These are phyloP conservation scores for Nakazawaea anatomiae DNA, from an alignment of 805 yeast species.

Conservation along the genomic window DNA sequence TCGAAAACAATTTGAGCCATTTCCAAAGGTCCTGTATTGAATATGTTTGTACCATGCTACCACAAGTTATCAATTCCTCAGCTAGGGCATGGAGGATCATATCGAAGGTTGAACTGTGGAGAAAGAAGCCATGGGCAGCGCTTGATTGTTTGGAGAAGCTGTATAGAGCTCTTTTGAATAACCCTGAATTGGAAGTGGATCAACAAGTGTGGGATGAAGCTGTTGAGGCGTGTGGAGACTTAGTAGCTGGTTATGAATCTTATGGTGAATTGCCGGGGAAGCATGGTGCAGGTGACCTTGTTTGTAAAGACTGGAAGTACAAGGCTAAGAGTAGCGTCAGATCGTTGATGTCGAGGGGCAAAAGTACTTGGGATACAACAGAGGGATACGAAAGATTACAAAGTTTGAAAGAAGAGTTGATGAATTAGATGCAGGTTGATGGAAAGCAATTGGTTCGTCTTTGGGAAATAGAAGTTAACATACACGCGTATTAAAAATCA, in stretches of 20 bases:
- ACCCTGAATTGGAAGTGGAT: constrained; percentile 56
- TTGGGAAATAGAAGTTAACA: no score
- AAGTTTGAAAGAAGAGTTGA: constrained; percentile 42
- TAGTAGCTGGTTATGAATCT: constrained; percentile 81
- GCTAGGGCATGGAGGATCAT: constrained; percentile 76
- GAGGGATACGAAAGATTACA: constrained; percentile 68
- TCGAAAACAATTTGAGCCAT: constrained; percentile 36
- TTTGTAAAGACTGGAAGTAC: constrained; percentile 89
- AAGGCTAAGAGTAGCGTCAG: constrained; percentile 71
- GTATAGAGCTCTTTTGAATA: constrained; percentile 61
- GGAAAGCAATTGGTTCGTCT: no score
- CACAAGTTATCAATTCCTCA: constrained; percentile 60
- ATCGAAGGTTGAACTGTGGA: constrained; percentile 85
- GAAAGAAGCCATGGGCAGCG: constrained; percentile 81
- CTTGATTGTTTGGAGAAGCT: constrained; percentile 85
- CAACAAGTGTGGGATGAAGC: constrained; percentile 71
- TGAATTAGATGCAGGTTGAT: constrained; percentile 2
- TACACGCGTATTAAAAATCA: background rate
- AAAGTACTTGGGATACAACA: constrained; percentile 70
- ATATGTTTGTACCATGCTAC: constrained; percentile 63
- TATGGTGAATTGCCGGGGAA: constrained; percentile 82
- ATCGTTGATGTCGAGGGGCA: constrained; percentile 74
- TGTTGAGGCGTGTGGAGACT: constrained; percentile 69
- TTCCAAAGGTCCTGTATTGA: constrained; percentile 69
- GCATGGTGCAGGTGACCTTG: constrained; percentile 74